Evolutionary conservation across 345 rosid genomes (phyloP).

Genomic region (Gynandropsis gynandra): DNA sequence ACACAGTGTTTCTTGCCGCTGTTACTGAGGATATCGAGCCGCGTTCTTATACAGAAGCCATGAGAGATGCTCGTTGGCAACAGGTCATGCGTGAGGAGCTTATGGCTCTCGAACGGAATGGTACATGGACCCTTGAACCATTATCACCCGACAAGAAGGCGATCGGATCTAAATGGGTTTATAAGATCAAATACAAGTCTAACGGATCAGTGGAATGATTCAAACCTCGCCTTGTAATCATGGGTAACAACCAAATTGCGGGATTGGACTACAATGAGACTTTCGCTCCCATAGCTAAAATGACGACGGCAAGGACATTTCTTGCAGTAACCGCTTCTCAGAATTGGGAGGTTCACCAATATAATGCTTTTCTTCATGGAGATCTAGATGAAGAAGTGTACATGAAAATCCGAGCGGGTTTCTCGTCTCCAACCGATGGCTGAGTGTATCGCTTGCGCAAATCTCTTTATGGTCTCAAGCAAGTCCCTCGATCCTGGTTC

Average conservation of each 20-base stretch:
- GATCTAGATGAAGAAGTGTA: not conserved
- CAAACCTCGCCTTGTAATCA: not conserved
- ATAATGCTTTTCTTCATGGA: too few relatives aligned
- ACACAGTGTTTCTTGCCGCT: not conserved
- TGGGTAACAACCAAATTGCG: not conserved
- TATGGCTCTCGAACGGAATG: not conserved
- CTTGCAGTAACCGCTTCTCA: not conserved
- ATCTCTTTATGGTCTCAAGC: not conserved
- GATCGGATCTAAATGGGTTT: not conserved
- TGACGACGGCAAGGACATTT: not conserved
- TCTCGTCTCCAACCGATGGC: not conserved
- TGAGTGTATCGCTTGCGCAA: not conserved
- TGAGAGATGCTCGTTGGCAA: not conserved
- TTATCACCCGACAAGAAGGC: not conserved
- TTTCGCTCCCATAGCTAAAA: not conserved
- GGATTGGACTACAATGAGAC: not conserved
- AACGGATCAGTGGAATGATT: not conserved
- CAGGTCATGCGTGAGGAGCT: not conserved
- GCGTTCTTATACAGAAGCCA: not conserved
- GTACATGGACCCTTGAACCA: not conserved
- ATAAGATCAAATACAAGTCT: not conserved
- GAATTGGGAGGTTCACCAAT: not conserved
- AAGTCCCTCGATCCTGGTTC: not conserved
- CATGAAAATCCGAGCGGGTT: not conserved
- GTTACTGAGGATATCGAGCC: too few relatives aligned